phyloP scores from a whole-genome alignment of 148 eudicot genomes.

The Nepenthes gracilis region DNA sequence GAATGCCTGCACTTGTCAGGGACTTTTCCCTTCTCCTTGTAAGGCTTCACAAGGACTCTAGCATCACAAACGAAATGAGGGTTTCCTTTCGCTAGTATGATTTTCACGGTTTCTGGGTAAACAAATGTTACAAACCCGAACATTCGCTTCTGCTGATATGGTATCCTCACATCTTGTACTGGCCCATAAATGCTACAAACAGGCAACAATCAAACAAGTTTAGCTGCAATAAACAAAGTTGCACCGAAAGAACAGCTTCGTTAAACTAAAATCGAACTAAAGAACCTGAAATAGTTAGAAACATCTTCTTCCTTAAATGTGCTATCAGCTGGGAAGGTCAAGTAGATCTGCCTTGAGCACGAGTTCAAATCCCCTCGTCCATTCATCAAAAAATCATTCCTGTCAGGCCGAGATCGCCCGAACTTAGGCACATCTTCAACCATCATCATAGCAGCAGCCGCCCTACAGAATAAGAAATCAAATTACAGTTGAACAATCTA shows the following conservation, averaged over 20 bases:
- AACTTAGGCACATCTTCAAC: conserved; percentile 57
- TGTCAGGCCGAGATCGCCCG: conserved; percentile 34
- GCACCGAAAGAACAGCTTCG: too few relatives aligned
- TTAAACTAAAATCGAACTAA: neutral
- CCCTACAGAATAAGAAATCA: conserved; percentile 21
- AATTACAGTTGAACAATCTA: conserved; percentile 6
- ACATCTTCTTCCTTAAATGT: conserved; percentile 94
- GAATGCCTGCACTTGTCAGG: conserved; percentile 32
- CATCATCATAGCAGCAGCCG: conserved; percentile 68
- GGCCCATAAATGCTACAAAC: conserved; percentile 66
- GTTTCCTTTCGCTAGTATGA: conserved; percentile 83
- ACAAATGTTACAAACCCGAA: conserved; percentile 90
- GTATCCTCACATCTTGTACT: conserved; percentile 94
- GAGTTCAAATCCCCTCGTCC: conserved; percentile 35
- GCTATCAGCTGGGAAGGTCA: conserved; percentile 96
- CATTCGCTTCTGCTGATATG: conserved; percentile 94
- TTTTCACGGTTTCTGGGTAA: conserved; percentile 72
- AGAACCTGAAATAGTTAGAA: conserved; percentile 70
- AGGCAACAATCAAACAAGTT: neutral
- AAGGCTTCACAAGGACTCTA: conserved; percentile 93
- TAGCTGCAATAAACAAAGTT: neutral
- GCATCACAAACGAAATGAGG: conserved; percentile 94
- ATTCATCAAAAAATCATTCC: conserved; percentile 45
- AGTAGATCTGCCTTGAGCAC: conserved; percentile 67
- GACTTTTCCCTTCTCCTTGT: conserved; percentile 90